phyloP scores from a whole-genome alignment of 225 moss, liverwort and hornwort species.

The Pseudoscleropodium purum region DNA sequence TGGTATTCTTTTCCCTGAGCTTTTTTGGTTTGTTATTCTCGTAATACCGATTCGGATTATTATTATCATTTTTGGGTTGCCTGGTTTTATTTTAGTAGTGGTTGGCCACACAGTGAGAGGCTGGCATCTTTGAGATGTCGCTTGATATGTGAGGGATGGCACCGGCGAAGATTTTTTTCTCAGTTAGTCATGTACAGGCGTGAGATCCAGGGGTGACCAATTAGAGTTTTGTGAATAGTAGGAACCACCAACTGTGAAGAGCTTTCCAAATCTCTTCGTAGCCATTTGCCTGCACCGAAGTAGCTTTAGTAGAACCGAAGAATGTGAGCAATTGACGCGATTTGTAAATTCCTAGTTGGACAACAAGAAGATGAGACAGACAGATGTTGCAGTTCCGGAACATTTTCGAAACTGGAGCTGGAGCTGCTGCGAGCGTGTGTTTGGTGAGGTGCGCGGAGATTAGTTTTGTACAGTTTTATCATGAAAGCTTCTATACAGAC shows the following conservation, averaged over 20 bases:
- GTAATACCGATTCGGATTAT: slow-evolving; percentile 13
- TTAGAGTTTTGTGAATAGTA: slow-evolving; percentile 30
- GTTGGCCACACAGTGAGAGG: background rate
- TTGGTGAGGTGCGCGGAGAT: slow-evolving; percentile 19
- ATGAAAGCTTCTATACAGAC: slow-evolving; percentile 40
- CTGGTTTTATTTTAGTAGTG: slow-evolving; percentile 5
- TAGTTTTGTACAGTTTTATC: slow-evolving; percentile 40
- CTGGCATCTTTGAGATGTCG: slow-evolving; percentile 6
- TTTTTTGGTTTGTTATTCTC: slow-evolving; percentile 10
- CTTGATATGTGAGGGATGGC: slow-evolving; percentile 11
- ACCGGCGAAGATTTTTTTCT: slow-evolving; percentile 24
- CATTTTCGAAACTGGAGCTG: slow-evolving; percentile 24
- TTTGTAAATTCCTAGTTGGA: slow-evolving; percentile 29
- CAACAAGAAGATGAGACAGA: background rate
- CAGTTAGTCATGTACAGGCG: slow-evolving; percentile 28
- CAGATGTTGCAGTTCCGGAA: slow-evolving; percentile 9
- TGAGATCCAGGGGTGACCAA: background rate
- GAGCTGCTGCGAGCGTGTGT: slow-evolving; percentile 19
- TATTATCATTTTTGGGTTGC: slow-evolving; percentile 31
- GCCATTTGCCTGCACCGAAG: slow-evolving; percentile 11
- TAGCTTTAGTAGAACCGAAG: background rate
- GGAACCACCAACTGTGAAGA: slow-evolving; percentile 16
- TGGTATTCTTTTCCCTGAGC: slow-evolving; percentile 14
- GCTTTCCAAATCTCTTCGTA: slow-evolving; percentile 38
- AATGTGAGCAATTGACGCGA: slow-evolving; percentile 8